A percentile compares a stretch with the other conserved stretches of the same genome.
Conservation (phyloP, 345 rosid species). For the Salix dunnii region DNA sequence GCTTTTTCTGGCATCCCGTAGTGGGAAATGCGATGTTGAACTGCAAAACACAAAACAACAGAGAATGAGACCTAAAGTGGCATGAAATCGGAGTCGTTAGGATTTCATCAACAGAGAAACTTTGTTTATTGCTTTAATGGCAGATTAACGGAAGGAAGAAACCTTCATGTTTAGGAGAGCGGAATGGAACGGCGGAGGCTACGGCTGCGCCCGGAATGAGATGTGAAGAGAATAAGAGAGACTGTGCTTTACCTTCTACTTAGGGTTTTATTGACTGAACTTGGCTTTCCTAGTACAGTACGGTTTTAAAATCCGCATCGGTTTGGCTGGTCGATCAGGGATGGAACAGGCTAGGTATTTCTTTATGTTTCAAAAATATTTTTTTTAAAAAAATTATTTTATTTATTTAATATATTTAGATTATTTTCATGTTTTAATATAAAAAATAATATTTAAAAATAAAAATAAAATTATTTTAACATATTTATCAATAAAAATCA, state of each 20-base stretch:
- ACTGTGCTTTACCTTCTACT: not conserved
- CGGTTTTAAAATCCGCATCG: no score
- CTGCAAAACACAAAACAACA: not conserved
- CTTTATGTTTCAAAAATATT: no score
- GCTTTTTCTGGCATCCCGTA: constrained; percentile 30
- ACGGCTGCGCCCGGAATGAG: not conserved
- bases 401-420: no score
- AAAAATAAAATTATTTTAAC: no score
- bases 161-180: constrained; percentile 4
- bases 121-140: not conserved
- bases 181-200: not conserved
- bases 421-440: no score
- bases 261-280: not conserved
- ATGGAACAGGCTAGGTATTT: no score
- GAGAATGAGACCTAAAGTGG: not conserved
- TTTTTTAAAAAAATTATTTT: no score
- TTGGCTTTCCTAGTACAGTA: not conserved
- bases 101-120: not conserved
- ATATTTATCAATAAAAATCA: no score
- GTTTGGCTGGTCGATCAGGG: no score
- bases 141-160: not conserved
- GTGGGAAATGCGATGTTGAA: constrained; percentile 26
- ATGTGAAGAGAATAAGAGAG: not conserved
- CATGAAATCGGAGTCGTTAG: not conserved
- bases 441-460: no score